These are phyloP conservation scores for Diaporthe batatas DNA, from an alignment of 2,329 filamentous ascomycete species.

Conservation along the genomic window DNA sequence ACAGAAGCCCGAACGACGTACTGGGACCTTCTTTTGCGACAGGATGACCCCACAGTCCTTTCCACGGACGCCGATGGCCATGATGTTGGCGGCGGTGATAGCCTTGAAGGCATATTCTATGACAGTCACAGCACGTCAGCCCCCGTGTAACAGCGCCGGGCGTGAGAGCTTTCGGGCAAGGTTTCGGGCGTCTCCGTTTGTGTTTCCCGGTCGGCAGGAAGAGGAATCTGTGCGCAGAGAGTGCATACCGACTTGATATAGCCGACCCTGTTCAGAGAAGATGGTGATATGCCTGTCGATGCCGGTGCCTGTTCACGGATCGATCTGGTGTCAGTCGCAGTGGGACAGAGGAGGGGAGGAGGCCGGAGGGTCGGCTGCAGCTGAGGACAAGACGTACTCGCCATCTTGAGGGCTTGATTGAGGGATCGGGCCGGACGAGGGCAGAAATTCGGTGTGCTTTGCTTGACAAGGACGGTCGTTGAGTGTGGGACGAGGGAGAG, in stretches of 20 bases:
- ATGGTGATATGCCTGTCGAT: constrained; percentile 99
- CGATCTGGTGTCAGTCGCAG: constrained; percentile 46
- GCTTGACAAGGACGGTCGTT: background rate
- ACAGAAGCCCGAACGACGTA: constrained; percentile 64
- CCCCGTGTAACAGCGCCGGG: background rate
- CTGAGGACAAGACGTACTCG: constrained; percentile 56
- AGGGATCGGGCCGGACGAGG: background rate
- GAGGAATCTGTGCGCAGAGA: constrained; percentile 17
- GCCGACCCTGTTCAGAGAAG: constrained; percentile 97
- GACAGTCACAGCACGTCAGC: constrained; percentile 39
- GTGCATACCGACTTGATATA: constrained; percentile 98
- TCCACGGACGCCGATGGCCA: constrained; percentile 93
- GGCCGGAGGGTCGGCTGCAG: constrained; percentile 37
- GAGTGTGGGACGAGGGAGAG: constrained; percentile 17
- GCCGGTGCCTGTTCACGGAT: constrained; percentile 74
- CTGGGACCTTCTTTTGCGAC: constrained; percentile 99
- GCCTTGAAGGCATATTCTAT: constrained; percentile 99
- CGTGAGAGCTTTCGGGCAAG: background rate
- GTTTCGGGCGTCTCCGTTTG: constrained; percentile 38
- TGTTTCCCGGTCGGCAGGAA: background rate
- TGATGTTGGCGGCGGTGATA: constrained; percentile 99
- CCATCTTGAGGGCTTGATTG: constrained; percentile 59
- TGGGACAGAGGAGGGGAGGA: background rate
- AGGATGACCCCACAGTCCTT: constrained; percentile 98
- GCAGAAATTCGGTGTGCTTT: background rate